These are phyloP conservation scores for Solanum chacoense DNA, from an alignment of 305 asterid genomes.

Conservation along the genomic window DNA sequence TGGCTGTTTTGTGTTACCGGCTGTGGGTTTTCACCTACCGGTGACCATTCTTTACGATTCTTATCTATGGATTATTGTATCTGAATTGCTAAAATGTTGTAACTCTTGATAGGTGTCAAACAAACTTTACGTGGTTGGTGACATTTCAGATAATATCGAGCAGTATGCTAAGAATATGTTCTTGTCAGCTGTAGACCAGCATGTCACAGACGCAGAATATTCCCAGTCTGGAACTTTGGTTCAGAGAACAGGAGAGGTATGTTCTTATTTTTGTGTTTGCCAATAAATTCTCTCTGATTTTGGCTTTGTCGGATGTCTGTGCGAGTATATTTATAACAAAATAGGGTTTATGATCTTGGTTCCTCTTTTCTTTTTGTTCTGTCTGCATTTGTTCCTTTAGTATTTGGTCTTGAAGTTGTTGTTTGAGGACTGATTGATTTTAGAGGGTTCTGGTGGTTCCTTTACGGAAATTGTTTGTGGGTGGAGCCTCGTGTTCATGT, in stretches of 20 bases:
- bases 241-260: conserved; percentile 59
- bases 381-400: neutral
- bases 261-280: neutral
- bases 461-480: neutral
- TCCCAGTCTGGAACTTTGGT: conserved; percentile 38
- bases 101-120: conserved; percentile 69
- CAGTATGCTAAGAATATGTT: conserved; percentile 68
- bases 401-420: neutral
- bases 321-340: neutral
- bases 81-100: neutral
- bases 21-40: neutral
- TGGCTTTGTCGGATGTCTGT: neutral
- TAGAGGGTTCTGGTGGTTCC: neutral
- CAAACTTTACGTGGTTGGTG: conserved; percentile 56
- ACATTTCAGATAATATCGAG: conserved; percentile 69
- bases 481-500: neutral
- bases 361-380: neutral
- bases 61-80: neutral
- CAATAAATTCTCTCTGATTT: neutral
- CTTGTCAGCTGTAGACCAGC: conserved; percentile 60
- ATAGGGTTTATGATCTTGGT: neutral
- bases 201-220: conserved; percentile 34
- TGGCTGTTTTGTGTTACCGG: conserved; percentile 9
- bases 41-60: neutral
- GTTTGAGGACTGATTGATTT: neutral